phyloP scores from a whole-genome alignment of 441 rosid genomes.

The Adansonia rubrostipa region DNA sequence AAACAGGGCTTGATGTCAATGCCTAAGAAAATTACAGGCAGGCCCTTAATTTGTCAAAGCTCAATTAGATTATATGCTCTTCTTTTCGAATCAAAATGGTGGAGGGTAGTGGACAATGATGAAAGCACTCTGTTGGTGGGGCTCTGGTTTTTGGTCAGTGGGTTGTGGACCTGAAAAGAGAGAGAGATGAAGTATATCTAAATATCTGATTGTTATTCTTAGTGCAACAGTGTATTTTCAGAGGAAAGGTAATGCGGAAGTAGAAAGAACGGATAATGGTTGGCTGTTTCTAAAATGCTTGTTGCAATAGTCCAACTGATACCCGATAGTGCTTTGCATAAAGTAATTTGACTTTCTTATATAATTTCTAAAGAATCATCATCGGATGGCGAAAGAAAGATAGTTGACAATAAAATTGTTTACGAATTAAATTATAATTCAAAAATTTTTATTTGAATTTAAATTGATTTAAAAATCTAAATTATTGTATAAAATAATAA shows the following conservation, averaged over 20 bases:
- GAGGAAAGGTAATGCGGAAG: slow-evolving; percentile 14
- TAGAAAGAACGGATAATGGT: slow-evolving; percentile 37
- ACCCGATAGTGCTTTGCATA: slow-evolving; percentile 34
- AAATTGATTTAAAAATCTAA: too few relatives aligned
- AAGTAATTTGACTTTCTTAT: slow-evolving; percentile 36
- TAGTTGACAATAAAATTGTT: too few relatives aligned
- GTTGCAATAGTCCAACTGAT: slow-evolving; percentile 29
- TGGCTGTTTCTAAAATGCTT: slow-evolving; percentile 32
- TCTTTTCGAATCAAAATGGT: slow-evolving; percentile 21
- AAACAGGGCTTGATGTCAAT: slow-evolving; percentile 27
- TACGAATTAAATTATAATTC: too few relatives aligned
- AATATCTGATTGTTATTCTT: too few relatives aligned
- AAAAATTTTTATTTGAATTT: too few relatives aligned
- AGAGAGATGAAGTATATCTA: slow-evolving; percentile 20
- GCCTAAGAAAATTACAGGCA: slow-evolving; percentile 50
- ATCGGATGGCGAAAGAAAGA: slow-evolving; percentile 14
- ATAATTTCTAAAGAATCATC: slow-evolving; percentile 32
- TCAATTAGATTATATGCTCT: slow-evolving; percentile 46
- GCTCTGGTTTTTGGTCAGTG: slow-evolving; percentile 61
- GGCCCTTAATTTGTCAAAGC: slow-evolving; percentile 59
- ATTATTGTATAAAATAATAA: too few relatives aligned
- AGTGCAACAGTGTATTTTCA: slow-evolving; percentile 34
- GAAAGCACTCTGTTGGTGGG: slow-evolving; percentile 60
- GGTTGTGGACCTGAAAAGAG: slow-evolving; percentile 66
- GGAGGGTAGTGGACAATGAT: slow-evolving; percentile 67